Base-by-base conservation (phyloP, 495 filamentous ascomycete genomes). In the Penicillium ochrochloron region DNA sequence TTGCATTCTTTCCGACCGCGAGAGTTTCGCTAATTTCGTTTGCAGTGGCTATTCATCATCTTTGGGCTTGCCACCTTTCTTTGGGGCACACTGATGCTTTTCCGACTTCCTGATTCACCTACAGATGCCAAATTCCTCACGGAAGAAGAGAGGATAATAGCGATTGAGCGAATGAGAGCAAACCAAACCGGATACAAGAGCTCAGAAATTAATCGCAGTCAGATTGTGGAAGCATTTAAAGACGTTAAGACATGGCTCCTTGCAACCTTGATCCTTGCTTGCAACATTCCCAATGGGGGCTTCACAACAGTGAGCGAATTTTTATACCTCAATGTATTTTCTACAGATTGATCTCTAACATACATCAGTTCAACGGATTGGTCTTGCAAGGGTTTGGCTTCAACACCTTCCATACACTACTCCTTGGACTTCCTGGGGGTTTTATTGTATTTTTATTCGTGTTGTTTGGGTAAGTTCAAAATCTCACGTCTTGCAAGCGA, bases 151-250 rank as follows among this genome's bases (percentile, higher is more conserved):
- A 78, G 76, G 25, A 61, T 80, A 25, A 78, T 85, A 64, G 77
- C 76, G 9, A 71, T 84, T 17, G 82, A 86, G 67, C 74, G 83
- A 19, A 72, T 86, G 29, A 77, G 79, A 11, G 74, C 75, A 6
- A 86, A 88, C 51, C 76, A 86, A 57, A 81, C 82, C n/a, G 85
- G 85, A 29, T 74, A 84, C 10, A 81, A 83, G 37, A 85, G 83
- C 61, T 83, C 84, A 54, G 69, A 74, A 14, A 84, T 85, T 56
- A 82, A 85, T 42, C 76, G 68, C 58, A 69, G 79, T 9, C 85
- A 88, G 52, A 77, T 80, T 51, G 66, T 70, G 42, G 82, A 85
- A 53, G 75, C 76, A 14, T 71, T 84, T 12, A 58, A 4, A 5
- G 72, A 85, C 68, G 75, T 77, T 0, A 80, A 80, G 63, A 82